Evolutionary conservation across 208 protist species (phyloP).

Genomic region (Herpetomonas samuelpessoai): DNA sequence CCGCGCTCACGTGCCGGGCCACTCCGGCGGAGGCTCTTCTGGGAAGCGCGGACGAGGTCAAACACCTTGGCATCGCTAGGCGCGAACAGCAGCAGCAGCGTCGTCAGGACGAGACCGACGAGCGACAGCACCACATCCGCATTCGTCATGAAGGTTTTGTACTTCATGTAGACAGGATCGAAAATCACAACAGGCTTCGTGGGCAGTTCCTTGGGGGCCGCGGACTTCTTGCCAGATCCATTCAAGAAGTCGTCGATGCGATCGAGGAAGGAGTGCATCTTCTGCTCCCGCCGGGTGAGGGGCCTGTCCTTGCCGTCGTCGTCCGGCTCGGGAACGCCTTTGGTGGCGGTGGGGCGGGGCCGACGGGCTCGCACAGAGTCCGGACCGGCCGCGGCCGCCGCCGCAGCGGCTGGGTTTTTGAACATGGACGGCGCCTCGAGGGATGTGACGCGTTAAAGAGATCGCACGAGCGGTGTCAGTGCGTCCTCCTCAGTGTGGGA

Average conservation of each 20-base stretch:
- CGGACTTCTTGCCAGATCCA: background rate
- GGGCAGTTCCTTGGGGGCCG: background rate
- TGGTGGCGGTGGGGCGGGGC: too few relatives aligned
- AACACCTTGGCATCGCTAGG: slow-evolving; percentile 14
- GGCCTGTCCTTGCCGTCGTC: background rate
- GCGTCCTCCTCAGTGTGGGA: too few relatives aligned
- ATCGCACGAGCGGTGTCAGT: too few relatives aligned
- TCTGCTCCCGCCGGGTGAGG: background rate
- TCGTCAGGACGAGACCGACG: slow-evolving; percentile 5
- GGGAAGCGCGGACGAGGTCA: background rate
- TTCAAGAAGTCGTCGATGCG: background rate
- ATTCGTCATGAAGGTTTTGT: slow-evolving; percentile 8
- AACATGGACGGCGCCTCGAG: too few relatives aligned
- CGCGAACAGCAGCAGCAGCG: slow-evolving; percentile 16
- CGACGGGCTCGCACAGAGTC: background rate
- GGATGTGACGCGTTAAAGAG: too few relatives aligned
- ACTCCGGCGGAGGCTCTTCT: background rate
- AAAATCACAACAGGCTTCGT: slow-evolving; percentile 12
- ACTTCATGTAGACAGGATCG: slow-evolving; percentile 1
- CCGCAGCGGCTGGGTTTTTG: background rate
- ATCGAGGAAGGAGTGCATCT: slow-evolving; percentile 1
- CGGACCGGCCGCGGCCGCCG: background rate
- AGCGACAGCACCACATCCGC: slow-evolving; percentile 19
- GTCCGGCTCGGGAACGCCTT: background rate
- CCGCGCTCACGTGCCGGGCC: background rate